phyloP scores from a whole-genome alignment of 2,329 filamentous ascomycete genomes.

The Calonectria henricotiae region DNA sequence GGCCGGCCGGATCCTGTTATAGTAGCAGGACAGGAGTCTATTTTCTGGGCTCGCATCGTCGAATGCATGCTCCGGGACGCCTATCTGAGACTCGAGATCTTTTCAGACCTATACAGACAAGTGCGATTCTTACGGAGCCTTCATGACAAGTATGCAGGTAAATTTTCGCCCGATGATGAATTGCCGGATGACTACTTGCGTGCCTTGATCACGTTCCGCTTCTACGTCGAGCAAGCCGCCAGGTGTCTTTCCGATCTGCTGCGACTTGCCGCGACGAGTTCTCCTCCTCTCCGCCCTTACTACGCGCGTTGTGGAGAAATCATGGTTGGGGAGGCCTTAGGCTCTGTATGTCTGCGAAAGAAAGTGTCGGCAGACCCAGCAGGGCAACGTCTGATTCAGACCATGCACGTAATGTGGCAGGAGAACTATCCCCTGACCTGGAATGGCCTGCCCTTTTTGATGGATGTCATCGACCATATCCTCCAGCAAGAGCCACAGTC shows the following conservation, averaged over 20 bases:
- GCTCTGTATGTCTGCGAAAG: background rate
- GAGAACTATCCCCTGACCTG: background rate
- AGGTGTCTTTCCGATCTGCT: background rate
- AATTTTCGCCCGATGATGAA: background rate
- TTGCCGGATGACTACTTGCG: background rate
- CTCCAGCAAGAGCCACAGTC: background rate
- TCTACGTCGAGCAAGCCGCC: background rate
- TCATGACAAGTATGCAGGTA: background rate
- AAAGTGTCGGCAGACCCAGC: background rate
- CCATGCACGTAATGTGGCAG: background rate
- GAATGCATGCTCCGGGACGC: background rate
- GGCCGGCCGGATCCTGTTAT: background rate
- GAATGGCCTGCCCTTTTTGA: background rate
- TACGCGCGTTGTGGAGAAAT: background rate
- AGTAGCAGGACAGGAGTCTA: background rate
- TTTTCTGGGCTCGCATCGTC: background rate
- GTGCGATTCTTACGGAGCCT: background rate
- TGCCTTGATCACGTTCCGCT: slow-evolving; percentile 1
- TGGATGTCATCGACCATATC: background rate
- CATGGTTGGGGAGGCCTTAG: too few relatives aligned
- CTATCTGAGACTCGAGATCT: background rate
- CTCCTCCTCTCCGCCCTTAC: background rate
- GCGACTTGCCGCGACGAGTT: background rate
- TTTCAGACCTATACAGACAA: background rate
- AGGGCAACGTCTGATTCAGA: background rate